phyloP scores from a whole-genome alignment of 75 land plant genomes.

The Pinus taeda region DNA sequence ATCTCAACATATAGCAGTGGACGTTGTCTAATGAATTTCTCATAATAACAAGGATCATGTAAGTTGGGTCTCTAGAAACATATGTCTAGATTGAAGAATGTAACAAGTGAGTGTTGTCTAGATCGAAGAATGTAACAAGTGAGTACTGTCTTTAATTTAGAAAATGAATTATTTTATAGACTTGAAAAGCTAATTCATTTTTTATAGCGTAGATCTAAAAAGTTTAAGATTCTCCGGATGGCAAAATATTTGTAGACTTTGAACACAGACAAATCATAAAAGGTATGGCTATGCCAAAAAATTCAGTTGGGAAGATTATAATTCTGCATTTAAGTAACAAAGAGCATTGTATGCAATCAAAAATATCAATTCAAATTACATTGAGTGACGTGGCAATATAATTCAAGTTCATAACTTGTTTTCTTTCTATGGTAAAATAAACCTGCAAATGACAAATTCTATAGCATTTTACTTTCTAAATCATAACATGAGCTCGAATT shows the following conservation, averaged over 20 bases:
- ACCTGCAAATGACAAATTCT: slow-evolving; percentile 25
- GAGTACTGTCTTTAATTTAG: background rate
- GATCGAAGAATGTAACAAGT: too few relatives aligned
- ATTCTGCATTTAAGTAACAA: too few relatives aligned
- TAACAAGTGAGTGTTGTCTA: background rate
- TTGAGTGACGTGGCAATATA: slow-evolving; percentile 41
- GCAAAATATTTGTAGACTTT: background rate
- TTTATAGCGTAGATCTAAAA: background rate
- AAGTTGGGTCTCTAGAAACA: slow-evolving; percentile 81
- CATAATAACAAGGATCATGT: slow-evolving; percentile 94
- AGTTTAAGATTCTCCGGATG: background rate
- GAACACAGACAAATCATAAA: background rate
- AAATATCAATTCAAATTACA: background rate
- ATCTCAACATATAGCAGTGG: slow-evolving; percentile 88
- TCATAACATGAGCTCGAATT: background rate
- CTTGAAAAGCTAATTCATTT: too few relatives aligned
- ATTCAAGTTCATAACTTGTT: slow-evolving; percentile 46
- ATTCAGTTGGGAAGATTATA: too few relatives aligned
- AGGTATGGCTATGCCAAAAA: too few relatives aligned
- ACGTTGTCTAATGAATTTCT: slow-evolving; percentile 96
- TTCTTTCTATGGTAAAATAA: slow-evolving; percentile 29
- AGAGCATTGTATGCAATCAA: background rate
- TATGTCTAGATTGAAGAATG: background rate
- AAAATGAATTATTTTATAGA: background rate
- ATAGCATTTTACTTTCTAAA: background rate